Conservation (phyloP, 2,329 filamentous ascomycete species). For the Fusarium aywerte region DNA sequence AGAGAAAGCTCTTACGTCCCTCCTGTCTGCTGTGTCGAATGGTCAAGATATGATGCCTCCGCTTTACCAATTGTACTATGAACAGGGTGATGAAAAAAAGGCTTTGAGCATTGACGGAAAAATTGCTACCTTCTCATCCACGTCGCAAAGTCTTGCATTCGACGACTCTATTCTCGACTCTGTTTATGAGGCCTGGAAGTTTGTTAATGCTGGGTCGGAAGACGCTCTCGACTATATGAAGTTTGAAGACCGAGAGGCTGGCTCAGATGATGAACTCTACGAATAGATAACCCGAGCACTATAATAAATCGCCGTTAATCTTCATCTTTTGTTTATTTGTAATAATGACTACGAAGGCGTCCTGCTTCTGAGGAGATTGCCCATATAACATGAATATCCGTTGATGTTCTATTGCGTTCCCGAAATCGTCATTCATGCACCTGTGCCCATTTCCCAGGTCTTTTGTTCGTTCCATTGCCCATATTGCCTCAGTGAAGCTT, state of each 20-base stretch:
- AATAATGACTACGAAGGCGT: conserved; percentile 1
- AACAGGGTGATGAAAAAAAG: conserved; percentile 56
- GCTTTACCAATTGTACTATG: conserved; percentile 66
- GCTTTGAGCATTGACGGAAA: conserved; percentile 52
- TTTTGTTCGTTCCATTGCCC: conserved; percentile 6
- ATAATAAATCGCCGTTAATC: conserved; percentile 9
- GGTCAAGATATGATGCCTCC: conserved; percentile 47
- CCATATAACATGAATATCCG: neutral
- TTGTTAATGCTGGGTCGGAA: conserved; percentile 64
- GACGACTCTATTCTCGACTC: conserved; percentile 75
- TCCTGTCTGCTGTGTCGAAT: conserved; percentile 52
- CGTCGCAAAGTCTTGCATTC: conserved; percentile 75
- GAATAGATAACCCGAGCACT: conserved; percentile 47
- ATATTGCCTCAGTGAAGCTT: conserved; percentile 4
- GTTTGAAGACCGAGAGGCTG: conserved; percentile 79
- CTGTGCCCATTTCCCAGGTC: neutral
- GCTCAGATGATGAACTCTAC: conserved; percentile 67
- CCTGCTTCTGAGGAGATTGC: neutral
- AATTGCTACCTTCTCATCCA: conserved; percentile 66
- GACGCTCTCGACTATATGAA: conserved; percentile 72
- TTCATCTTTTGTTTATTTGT: neutral
- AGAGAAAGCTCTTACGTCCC: conserved; percentile 54
- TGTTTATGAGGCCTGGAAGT: conserved; percentile 77
- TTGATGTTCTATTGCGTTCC: conserved; percentile 4
- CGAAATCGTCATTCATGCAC: neutral